Conservation (phyloP, 192 early-diverging fungal genomes). For the Coemansia sp. region DNA sequence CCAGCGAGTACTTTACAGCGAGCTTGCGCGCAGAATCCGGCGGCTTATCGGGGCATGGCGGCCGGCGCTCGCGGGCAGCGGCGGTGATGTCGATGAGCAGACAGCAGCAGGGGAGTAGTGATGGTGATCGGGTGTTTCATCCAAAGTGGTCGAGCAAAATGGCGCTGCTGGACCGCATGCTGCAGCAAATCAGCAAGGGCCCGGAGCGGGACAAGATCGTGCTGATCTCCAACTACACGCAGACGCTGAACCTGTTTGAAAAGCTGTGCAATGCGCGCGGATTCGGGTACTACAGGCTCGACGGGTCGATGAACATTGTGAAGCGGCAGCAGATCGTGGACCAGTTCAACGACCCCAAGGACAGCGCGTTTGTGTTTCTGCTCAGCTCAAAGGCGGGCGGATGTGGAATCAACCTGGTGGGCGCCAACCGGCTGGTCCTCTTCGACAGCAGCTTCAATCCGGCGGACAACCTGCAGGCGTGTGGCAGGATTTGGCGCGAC, state of each 20-base stretch:
- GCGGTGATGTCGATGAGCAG: slow-evolving; percentile 5
- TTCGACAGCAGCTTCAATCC: slow-evolving; percentile 93
- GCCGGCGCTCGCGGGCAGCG: slow-evolving; percentile 2
- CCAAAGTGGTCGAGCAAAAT: slow-evolving; percentile 89
- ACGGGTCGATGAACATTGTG: slow-evolving; percentile 85
- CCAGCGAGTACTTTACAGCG: slow-evolving; percentile 52
- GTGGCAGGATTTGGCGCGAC: slow-evolving; percentile 87
- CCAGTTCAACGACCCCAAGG: slow-evolving; percentile 88
- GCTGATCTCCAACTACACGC: slow-evolving; percentile 97
- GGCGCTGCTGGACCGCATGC: slow-evolving; percentile 73
- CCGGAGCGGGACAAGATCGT: slow-evolving; percentile 90
- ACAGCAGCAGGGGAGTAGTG: not conserved
- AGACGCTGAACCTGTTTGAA: slow-evolving; percentile 94
- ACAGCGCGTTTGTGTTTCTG: slow-evolving; percentile 87
- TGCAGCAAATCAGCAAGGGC: slow-evolving; percentile 64
- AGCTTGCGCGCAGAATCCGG: slow-evolving; percentile 1
- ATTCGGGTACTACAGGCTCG: slow-evolving; percentile 76
- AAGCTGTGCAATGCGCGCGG: slow-evolving; percentile 72
- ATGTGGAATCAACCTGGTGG: slow-evolving; percentile 97
- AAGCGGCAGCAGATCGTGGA: slow-evolving; percentile 96
- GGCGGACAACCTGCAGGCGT: slow-evolving; percentile 91
- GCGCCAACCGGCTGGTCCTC: slow-evolving; percentile 92
- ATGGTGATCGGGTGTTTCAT: slow-evolving; percentile 36
- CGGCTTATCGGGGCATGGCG: not conserved
- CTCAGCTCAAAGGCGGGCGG: slow-evolving; percentile 97